A percentile compares a stretch with the other conserved stretches of the same genome.
Conservation (phyloP, 306 rosid species). For the Ormosia semicastrata region DNA sequence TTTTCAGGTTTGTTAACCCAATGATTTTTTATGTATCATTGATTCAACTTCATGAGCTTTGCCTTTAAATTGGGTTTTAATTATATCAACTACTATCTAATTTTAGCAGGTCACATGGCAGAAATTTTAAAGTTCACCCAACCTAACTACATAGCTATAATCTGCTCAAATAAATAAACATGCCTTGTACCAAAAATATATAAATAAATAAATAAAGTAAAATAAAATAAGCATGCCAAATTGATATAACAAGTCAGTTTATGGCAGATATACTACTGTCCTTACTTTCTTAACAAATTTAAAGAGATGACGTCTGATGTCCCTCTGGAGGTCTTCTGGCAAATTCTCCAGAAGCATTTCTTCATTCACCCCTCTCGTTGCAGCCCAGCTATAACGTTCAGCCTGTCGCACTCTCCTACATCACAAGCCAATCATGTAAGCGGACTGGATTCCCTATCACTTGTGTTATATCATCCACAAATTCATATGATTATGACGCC, state of each 20-base stretch:
- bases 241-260: background rate
- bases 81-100: background rate
- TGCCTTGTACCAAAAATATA: too few species aligned
- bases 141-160: background rate
- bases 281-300: constrained; percentile 55
- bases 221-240: too few species aligned
- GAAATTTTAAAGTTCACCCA: background rate
- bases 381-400: constrained; percentile 59
- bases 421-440: background rate
- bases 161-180: background rate
- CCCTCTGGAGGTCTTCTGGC: constrained; percentile 62
- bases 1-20: background rate
- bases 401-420: constrained; percentile 51
- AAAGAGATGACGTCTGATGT: constrained; percentile 62
- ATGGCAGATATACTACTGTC: background rate
- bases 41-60: background rate
- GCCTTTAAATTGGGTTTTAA: background rate
- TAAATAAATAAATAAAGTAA: too few species aligned
- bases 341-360: constrained; percentile 53
- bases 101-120: background rate
- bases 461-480: background rate
- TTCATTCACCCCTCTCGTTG: constrained; percentile 73
- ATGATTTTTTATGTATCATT: background rate
- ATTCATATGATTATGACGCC: background rate
- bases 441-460: background rate